Base-by-base conservation (phyloP, 495 filamentous ascomycete genomes). In the Saxispiralis lemnorum region DNA sequence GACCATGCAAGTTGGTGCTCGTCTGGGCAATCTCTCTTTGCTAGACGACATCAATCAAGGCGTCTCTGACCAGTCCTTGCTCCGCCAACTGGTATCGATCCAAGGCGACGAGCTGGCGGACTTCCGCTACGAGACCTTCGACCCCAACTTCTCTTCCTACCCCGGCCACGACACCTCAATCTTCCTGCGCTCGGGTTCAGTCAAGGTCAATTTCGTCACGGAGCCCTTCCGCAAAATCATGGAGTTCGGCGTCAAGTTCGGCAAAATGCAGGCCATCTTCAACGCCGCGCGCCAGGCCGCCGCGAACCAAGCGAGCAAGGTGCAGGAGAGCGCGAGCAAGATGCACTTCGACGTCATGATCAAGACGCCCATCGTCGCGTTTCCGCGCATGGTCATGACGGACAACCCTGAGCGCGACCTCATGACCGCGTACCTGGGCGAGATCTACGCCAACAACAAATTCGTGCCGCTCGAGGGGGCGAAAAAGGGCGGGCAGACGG, bases 241-340 rank as follows among this genome's bases (percentile, higher is more conserved):
- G 62, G 82, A 93, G 55, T 97, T 96, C 61, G 67, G 86, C 21
- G 83, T 97, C 53, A 97, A 97, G 52, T 97, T 97, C 55, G 89
- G 89, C 45, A 93, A 93, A 63, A 97, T 97, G 89, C 89, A 96
- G 61, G 86, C 89, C 17, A 86, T 97, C 38, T 96, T 93, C 69
- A 96, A 97, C 58, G 88, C 89, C 15, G 89, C 89, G 16, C 75
- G 92, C 18, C 83, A 87, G 60, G 89, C 89, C 40, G 89, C 89
- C n/a, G 82, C 86, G 18, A 87, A 81, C 46, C 87, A 93, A 59
- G 89, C 89, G 6, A 92, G 72, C 39, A 83, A 95, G 58, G 69
- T 97, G 10, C 88, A 95, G 54, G 78, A 95, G 51, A 84, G 76
- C 56, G 81, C 81, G 3, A 81, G 76, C 51, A 82, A 82, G 44